Conservation (phyloP, 2,329 filamentous ascomycete genomes). For the Pleomassaria siparia region DNA sequence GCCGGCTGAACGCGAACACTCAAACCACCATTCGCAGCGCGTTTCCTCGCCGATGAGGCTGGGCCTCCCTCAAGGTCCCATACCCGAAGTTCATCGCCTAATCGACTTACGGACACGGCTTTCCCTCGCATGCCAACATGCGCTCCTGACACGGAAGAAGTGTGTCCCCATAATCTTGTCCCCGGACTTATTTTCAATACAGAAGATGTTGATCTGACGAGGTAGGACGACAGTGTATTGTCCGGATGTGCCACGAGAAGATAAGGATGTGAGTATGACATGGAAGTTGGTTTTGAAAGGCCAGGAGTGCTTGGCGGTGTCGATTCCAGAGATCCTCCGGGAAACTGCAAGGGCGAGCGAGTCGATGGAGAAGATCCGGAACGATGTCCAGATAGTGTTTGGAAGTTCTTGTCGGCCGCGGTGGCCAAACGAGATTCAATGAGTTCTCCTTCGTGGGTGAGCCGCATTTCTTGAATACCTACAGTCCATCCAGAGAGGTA, state of each 20-base stretch:
- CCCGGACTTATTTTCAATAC: slow-evolving; percentile 70
- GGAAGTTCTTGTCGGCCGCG: slow-evolving; percentile 52
- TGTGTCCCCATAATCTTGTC: slow-evolving; percentile 85
- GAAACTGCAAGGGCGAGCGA: slow-evolving; percentile 28
- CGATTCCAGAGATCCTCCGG: slow-evolving; percentile 26
- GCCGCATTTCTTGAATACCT: slow-evolving; percentile 84
- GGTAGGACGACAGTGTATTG: slow-evolving; percentile 81
- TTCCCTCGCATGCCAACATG: slow-evolving; percentile 83
- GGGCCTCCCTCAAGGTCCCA: slow-evolving; percentile 84
- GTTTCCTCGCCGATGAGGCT: slow-evolving; percentile 48
- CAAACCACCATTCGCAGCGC: slow-evolving; percentile 48
- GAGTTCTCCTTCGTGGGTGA: slow-evolving; percentile 55
- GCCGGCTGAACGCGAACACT: slow-evolving; percentile 58
- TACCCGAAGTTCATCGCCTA: slow-evolving; percentile 69
- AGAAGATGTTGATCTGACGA: slow-evolving; percentile 72
- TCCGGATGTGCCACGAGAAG: slow-evolving; percentile 81
- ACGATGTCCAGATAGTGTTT: slow-evolving; percentile 38
- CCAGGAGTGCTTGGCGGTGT: slow-evolving; percentile 19
- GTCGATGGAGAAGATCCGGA: slow-evolving; percentile 28
- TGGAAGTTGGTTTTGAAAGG: slow-evolving; percentile 47
- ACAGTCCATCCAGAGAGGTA: slow-evolving; percentile 81
- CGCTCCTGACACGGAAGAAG: slow-evolving; percentile 82
- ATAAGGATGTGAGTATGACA: slow-evolving; percentile 73
- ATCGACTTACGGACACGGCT: slow-evolving; percentile 81
- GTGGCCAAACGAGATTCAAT: slow-evolving; percentile 54